phyloP scores from a whole-genome alignment of 2,329 filamentous ascomycete genomes.

The Phialemonium atrogriseum region DNA sequence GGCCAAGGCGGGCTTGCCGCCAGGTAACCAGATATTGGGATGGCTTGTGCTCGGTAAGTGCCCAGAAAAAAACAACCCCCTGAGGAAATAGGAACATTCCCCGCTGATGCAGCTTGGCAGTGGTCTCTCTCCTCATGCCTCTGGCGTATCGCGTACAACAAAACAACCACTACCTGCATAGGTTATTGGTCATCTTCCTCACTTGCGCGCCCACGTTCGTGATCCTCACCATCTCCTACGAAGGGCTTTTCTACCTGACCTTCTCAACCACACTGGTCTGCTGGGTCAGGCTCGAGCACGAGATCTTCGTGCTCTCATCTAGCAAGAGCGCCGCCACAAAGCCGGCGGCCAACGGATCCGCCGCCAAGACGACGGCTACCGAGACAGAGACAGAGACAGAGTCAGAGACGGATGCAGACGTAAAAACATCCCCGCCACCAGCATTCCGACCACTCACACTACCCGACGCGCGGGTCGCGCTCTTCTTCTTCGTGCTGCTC shows the following conservation, averaged over 20 bases:
- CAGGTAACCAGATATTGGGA: constrained; percentile 80
- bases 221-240: constrained; percentile 94
- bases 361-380: constrained; percentile 6
- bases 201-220: constrained; percentile 91
- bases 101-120: constrained; percentile 31
- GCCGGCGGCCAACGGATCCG: constrained; percentile 17
- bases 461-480: constrained; percentile 76
- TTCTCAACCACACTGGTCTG: constrained; percentile 76
- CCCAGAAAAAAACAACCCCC: too few species aligned
- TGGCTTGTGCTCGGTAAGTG: constrained; percentile 67
- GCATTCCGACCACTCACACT: constrained; percentile 61
- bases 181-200: constrained; percentile 80
- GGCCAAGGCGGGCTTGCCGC: constrained; percentile 73
- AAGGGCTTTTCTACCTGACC: constrained; percentile 89
- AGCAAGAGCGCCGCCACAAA: constrained; percentile 10
- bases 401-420: constrained; percentile 8
- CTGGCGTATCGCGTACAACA: constrained; percentile 73
- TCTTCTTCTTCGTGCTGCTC: constrained; percentile 92
- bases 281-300: constrained; percentile 90
- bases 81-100: too few species aligned
- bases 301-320: constrained; percentile 46
- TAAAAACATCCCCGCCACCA: constrained; percentile 11
- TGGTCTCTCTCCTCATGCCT: constrained; percentile 68
- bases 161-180: constrained; percentile 83
- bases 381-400: constrained; percentile 2